These are phyloP conservation scores for Skeletonema costatum DNA, from an alignment of 108 stramenopile species.

Conservation along the genomic window DNA sequence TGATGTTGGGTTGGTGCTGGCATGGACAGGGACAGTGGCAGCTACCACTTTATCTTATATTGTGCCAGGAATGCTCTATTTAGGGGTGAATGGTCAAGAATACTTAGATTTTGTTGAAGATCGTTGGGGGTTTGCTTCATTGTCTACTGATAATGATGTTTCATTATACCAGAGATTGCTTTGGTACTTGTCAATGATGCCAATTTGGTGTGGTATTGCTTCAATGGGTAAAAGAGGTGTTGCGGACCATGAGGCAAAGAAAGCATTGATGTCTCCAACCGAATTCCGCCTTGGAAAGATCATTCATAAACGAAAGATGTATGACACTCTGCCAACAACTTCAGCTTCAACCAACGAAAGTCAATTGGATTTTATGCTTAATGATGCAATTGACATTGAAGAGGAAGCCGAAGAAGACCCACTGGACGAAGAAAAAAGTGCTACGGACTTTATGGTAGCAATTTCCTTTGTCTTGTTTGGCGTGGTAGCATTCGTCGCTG, in stretches of 20 bases:
- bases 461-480: constrained; percentile 72
- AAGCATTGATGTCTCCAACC: constrained; percentile 65
- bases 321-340: not conserved
- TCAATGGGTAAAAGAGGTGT: constrained; percentile 49
- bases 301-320: constrained; percentile 9
- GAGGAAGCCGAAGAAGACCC: constrained; percentile 35
- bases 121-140: constrained; percentile 22
- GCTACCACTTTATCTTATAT: constrained; percentile 74
- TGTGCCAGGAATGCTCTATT: constrained; percentile 72
- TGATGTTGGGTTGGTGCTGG: constrained; percentile 61
- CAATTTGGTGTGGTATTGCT: constrained; percentile 75
- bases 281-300: constrained; percentile 76
- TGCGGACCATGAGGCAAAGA: constrained; percentile 44
- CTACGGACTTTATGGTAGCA: constrained; percentile 66
- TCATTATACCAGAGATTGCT: constrained; percentile 16
- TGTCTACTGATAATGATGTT: not conserved
- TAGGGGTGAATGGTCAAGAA: constrained; percentile 78
- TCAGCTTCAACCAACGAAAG: not conserved
- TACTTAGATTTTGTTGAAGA: constrained; percentile 63
- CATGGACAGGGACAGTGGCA: constrained; percentile 67
- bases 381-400: constrained; percentile 4
- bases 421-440: constrained; percentile 23
- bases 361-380: not conserved
- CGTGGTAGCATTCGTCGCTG: constrained; percentile 62
- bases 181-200: constrained; percentile 72